A percentile compares a stretch with the other conserved stretches of the same genome.
phyloP scores from a whole-genome alignment of 768 basidiomycete species.

The Leccinum broughii region DNA sequence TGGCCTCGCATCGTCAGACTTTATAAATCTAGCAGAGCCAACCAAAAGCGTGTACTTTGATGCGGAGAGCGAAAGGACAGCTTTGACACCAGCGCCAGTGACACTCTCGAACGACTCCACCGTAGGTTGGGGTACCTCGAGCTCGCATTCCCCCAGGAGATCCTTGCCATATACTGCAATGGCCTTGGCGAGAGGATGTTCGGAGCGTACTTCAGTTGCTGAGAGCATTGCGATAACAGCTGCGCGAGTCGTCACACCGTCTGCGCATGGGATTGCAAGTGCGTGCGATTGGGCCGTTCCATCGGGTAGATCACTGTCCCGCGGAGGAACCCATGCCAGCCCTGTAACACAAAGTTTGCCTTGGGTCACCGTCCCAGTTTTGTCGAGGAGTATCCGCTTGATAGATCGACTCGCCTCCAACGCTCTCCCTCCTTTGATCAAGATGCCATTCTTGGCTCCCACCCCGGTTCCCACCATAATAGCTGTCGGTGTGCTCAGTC shows the following conservation, averaged over 20 bases:
- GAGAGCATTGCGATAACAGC: constrained; percentile 79
- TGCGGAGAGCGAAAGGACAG: constrained; percentile 55
- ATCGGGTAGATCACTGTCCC: constrained; percentile 22
- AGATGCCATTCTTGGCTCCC: constrained; percentile 93
- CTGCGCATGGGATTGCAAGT: constrained; percentile 43
- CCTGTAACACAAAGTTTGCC: constrained; percentile 87
- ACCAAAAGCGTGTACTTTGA: constrained; percentile 63
- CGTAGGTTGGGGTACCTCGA: constrained; percentile 48
- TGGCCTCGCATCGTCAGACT: constrained; percentile 50
- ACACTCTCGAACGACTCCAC: constrained; percentile 82
- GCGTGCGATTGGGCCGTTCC: constrained; percentile 12
- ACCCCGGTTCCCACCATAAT: constrained; percentile 99
- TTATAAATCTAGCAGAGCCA: constrained; percentile 75
- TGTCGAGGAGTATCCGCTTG: constrained; percentile 86
- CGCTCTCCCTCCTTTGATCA: constrained; percentile 96
- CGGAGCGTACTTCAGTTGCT: constrained; percentile 86
- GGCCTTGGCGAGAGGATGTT: constrained; percentile 95
- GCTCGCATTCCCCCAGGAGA: constrained; percentile 43
- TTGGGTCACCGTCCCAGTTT: constrained; percentile 95
- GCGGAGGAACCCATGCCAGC: constrained; percentile 67
- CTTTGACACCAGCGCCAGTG: constrained; percentile 86
- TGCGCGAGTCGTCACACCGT: constrained; percentile 59
- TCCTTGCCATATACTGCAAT: constrained; percentile 82
- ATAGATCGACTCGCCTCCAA: constrained; percentile 88
- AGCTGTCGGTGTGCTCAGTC: constrained; percentile 94